phyloP scores from a whole-genome alignment of 495 filamentous ascomycete species.

The Penicillium parvum region DNA sequence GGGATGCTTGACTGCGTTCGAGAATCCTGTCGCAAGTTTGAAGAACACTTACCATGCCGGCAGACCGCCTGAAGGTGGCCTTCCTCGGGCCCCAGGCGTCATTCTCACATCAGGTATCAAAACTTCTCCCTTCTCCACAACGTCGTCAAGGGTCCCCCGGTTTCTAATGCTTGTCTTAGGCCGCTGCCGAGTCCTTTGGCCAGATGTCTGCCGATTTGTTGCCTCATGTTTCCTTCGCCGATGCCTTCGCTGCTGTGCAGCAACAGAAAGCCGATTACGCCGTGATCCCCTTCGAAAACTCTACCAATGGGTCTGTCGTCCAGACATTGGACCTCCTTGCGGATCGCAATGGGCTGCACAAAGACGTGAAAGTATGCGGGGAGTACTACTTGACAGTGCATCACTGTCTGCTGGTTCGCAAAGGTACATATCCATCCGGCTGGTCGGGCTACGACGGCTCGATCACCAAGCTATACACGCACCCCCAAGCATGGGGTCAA shows the following conservation, averaged over 20 bases:
- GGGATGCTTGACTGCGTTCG: neutral
- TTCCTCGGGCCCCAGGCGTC: conserved; percentile 82
- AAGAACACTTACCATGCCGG: conserved; percentile 3
- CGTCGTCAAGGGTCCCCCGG: conserved; percentile 1
- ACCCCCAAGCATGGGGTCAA: conserved; percentile 93
- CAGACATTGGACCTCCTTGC: conserved; percentile 84
- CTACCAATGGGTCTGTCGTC: conserved; percentile 85
- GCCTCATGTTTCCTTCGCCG: conserved; percentile 57
- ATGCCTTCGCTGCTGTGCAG: conserved; percentile 78
- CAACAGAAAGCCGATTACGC: conserved; percentile 56
- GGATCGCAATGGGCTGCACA: conserved; percentile 56
- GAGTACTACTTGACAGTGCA: conserved; percentile 82
- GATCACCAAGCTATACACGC: conserved; percentile 66
- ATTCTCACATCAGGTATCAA: conserved; percentile 84
- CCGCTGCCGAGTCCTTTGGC: conserved; percentile 61
- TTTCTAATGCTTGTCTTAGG: conserved; percentile 43
- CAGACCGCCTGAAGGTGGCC: conserved; percentile 50
- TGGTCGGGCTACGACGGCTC: conserved; percentile 27
- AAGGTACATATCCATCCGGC: conserved; percentile 27
- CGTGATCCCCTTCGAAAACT: conserved; percentile 95
- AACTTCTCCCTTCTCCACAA: conserved; percentile 6
- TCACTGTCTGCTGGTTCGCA: conserved; percentile 70
- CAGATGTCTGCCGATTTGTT: conserved; percentile 44
- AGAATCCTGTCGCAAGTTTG: neutral
- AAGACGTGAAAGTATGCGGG: conserved; percentile 65